Evolutionary conservation across 805 yeast species (phyloP).

Genomic region (Metschnikowia anglica): DNA sequence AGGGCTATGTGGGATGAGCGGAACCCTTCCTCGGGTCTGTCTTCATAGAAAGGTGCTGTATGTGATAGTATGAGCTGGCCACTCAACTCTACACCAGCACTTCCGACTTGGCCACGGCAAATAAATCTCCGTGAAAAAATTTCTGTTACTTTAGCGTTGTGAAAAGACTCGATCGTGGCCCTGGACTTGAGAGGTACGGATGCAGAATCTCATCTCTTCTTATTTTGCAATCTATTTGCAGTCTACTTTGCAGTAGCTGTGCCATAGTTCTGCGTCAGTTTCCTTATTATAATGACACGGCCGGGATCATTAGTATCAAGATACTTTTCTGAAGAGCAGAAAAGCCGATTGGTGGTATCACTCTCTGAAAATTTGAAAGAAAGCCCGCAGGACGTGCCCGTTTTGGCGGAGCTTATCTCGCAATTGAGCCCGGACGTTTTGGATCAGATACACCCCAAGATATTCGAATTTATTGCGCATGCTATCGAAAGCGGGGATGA

Average conservation of each 20-base stretch:
- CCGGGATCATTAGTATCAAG: slow-evolving; percentile 10
- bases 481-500: slow-evolving; percentile 5
- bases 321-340: slow-evolving; percentile 13
- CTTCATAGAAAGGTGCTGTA: too few relatives aligned
- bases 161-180: too few relatives aligned
- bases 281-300: background rate
- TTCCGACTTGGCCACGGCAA: too few relatives aligned
- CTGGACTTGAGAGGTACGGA: slow-evolving; percentile 4
- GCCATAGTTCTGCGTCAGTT: background rate
- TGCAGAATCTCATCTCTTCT: slow-evolving; percentile 2
- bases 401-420: slow-evolving; percentile 16
- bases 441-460: slow-evolving; percentile 9
- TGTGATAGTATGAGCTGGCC: too few relatives aligned
- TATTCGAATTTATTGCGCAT: slow-evolving; percentile 6
- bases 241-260: background rate
- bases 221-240: background rate
- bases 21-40: too few relatives aligned
- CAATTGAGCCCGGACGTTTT: slow-evolving; percentile 7
- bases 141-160: too few relatives aligned
- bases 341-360: slow-evolving; percentile 7
- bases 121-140: too few relatives aligned
- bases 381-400: slow-evolving; percentile 12
- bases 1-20: too few relatives aligned
- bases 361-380: slow-evolving; percentile 8
- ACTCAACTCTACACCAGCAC: too few relatives aligned